A percentile compares a stretch with the other conserved stretches of the same genome.
phyloP scores from a whole-genome alignment of 2,329 filamentous ascomycete genomes.

The Pseudocercospora macadamiae region DNA sequence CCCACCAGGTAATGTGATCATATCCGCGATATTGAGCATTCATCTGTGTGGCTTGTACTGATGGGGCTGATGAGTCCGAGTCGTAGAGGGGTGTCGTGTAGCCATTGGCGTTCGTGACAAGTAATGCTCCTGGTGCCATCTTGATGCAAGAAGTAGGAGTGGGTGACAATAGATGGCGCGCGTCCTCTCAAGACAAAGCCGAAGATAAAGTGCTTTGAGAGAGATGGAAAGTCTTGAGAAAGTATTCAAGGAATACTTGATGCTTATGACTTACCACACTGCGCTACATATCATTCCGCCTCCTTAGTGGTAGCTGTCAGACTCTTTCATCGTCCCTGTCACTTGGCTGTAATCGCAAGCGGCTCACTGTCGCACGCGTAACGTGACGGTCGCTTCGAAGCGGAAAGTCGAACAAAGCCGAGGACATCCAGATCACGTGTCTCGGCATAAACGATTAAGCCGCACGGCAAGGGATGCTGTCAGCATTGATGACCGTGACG shows the following conservation, averaged over 20 bases:
- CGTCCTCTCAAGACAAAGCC: neutral
- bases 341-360: neutral
- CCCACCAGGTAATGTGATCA: constrained; percentile 94
- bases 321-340: neutral
- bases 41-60: constrained; percentile 13
- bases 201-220: neutral
- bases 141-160: constrained; percentile 8
- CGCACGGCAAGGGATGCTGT: neutral
- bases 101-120: constrained; percentile 36
- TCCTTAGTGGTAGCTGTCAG: constrained; percentile 11
- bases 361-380: neutral
- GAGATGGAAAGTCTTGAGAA: neutral
- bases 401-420: constrained; percentile 5
- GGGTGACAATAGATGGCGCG: neutral
- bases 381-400: neutral
- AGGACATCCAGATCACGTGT: constrained; percentile 5
- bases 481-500: no score
- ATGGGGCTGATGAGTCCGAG: constrained; percentile 16
- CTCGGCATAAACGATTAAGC: constrained; percentile 5
- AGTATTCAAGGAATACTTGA: neutral
- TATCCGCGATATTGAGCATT: constrained; percentile 70
- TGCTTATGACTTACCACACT: constrained; percentile 14
- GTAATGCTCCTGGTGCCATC: constrained; percentile 45
- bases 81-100: constrained; percentile 29
- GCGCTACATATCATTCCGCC: constrained; percentile 5